Conservation (phyloP, 805 yeast species). For the Pichia pseudocactophila region DNA sequence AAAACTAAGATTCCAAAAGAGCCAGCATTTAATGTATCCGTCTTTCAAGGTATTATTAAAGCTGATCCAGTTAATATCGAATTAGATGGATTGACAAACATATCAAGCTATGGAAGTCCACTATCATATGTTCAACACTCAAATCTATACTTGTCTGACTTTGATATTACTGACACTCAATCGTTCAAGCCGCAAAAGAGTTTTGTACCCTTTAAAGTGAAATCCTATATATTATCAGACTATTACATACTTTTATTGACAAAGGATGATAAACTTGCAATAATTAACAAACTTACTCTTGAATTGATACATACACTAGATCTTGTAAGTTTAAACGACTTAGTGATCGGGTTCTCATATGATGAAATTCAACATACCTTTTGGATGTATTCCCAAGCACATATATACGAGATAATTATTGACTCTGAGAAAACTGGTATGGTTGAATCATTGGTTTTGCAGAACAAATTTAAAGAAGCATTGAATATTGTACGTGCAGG, state of each 20-base stretch:
- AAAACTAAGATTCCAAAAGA: conserved; percentile 9
- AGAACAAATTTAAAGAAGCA: conserved; percentile 57
- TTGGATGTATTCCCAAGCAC: conserved; percentile 62
- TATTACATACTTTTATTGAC: conserved; percentile 46
- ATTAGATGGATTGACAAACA: not conserved
- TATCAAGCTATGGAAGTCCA: conserved; percentile 2
- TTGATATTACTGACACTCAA: conserved; percentile 16
- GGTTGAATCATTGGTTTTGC: conserved; percentile 57
- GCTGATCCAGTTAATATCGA: conserved; percentile 14
- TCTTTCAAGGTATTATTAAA: conserved; percentile 13
- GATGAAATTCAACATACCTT: conserved; percentile 49
- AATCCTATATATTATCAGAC: conserved; percentile 38
- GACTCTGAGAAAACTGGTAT: conserved; percentile 63
- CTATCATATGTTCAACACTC: not conserved
- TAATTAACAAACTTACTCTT: conserved; percentile 45
- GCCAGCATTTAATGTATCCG: conserved; percentile 6
- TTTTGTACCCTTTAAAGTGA: conserved; percentile 15
- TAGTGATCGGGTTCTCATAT: conserved; percentile 37
- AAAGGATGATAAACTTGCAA: conserved; percentile 31
- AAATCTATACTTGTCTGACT: conserved; percentile 9
- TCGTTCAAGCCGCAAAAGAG: conserved; percentile 13
- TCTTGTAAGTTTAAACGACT: conserved; percentile 24
- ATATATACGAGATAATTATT: conserved; percentile 64
- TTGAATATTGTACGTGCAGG: conserved; percentile 29
- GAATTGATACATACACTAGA: conserved; percentile 34